Base-by-base conservation (phyloP, 2,329 filamentous ascomycete species). In the Chlorencoelia australis region DNA sequence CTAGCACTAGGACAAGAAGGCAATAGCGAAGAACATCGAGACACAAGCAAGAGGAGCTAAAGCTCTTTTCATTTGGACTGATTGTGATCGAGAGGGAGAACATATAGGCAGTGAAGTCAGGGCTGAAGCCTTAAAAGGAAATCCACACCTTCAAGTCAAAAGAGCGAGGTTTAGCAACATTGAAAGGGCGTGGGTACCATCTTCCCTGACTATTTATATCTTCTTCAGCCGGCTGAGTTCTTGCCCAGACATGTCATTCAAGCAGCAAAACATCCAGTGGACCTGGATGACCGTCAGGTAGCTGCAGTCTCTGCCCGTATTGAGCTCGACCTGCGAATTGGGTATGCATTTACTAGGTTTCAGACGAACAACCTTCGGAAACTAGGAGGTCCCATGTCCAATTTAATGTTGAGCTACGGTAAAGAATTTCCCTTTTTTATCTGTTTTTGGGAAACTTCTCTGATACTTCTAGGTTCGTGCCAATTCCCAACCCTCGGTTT, bases 401-500 rank as follows among this genome's bases (percentile, higher is more conserved):
- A 39, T 4, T 41, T 45, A 37, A 64, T 82, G 1, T 71, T 94
- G 33, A 94, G 86, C 58, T 94, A 95, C 54, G 87, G 85, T 82
- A 64, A 46, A 63, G 21, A 30, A 34, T 19, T 42, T 13, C 7
- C 6, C 16, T 10, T 22, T 3, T 3, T 17, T 9, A 30, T 5
- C 6, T 20, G 14, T 8, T 6, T n/a, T 17, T 27, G 11, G 7
- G 28, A 30, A 33, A 30, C 25, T 41, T 19, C n/a, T n/a, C 38
- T 47, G 34, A 22, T 34, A 51, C 26, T 15, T 13, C 25, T n/a
- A 52, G 84, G 74, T 10, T 94, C 88, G 4, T 98, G 91, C 48
- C 91, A 98, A 57, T 98, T 98, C 52, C 91, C 91, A 2, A 96
- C 91, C 0, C 68, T 98, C 4, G 91, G 91, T 0, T 98, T 98